Evolutionary conservation across 495 filamentous ascomycete species (phyloP), one percentile per base, ranked within the genome.

Genomic region (Penicillium psychrofluorescens): DNA sequence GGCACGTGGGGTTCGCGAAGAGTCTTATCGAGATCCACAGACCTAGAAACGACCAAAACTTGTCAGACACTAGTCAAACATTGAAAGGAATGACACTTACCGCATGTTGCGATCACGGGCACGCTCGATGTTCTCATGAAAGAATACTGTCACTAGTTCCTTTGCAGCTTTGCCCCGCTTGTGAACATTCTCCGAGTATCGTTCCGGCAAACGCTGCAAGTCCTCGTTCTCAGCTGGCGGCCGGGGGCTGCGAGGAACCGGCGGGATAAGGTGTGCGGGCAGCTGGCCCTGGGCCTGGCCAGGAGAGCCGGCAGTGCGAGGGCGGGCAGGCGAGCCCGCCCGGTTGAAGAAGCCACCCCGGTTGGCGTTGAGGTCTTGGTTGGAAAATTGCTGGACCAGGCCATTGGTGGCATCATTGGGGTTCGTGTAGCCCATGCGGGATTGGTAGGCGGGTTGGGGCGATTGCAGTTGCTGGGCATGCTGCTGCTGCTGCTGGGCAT

Each of bases 111-210:
- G 82, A 63, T 95, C 90, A 40, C 87, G 79, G 36, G 90, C 90
- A 44, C 88, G 80, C 68, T 90, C 85, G 22, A 96, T 92, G 59
- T 89, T 95, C 64, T 96, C 88, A 68, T 90, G 86, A 78, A 96
- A 96, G 72, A 96, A 96, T 45, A 86, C 81, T 42, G 81, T 84
- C 38, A 90, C 88, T 50, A 90, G 47, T 50, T 74, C 68, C 57
- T 74, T 72, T 7, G 71, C 69, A 11, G 66, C 75, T 61, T 84
- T 83, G 16, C 80, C 80, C 53, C 83, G 83, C 64, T 85, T 87
- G 67, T 83, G 85, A 53, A 86, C 75, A 62, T 89, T 87, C 55
- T 81, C 81, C 14, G 84, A 85, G 51, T 83, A 92, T 53, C 83
- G 81, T 50, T 91, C 83, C 0, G 84, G 81, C 57, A 83, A 85